Evolutionary conservation across 345 rosid genomes (phyloP).

Genomic region (Physaria fendleri): DNA sequence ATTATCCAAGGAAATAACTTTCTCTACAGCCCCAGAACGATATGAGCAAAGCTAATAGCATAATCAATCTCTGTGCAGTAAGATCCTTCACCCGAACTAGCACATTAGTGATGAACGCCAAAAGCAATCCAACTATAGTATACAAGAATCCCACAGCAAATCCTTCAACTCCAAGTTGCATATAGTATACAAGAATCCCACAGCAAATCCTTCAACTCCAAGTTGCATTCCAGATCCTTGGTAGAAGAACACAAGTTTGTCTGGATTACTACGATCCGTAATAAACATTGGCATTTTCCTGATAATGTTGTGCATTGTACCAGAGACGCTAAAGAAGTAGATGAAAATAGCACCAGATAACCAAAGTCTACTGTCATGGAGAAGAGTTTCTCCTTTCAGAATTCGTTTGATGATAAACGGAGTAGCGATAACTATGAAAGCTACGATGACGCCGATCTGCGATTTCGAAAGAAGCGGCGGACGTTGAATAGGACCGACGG

Average conservation of each 20-base stretch:
- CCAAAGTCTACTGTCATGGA: slow-evolving; percentile 58
- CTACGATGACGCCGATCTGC: slow-evolving; percentile 35
- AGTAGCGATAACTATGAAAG: slow-evolving; percentile 30
- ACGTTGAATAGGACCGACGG: slow-evolving; percentile 45
- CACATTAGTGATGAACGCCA: slow-evolving; percentile 51
- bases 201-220: slow-evolving; percentile 66
- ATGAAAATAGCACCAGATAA: slow-evolving; percentile 51
- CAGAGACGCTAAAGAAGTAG: slow-evolving; percentile 75
- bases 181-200: slow-evolving; percentile 68
- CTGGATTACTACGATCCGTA: slow-evolving; percentile 42
- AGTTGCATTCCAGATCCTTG: slow-evolving; percentile 70
- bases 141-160: slow-evolving; percentile 61
- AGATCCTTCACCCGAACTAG: slow-evolving; percentile 48
- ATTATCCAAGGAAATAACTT: slow-evolving; percentile 58
- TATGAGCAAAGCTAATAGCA: slow-evolving; percentile 39
- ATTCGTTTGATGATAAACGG: slow-evolving; percentile 45
- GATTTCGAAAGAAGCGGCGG: slow-evolving; percentile 54
- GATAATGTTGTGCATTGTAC: slow-evolving; percentile 67
- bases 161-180: slow-evolving; percentile 82
- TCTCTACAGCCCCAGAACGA: slow-evolving; percentile 70
- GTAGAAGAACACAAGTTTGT: slow-evolving; percentile 54
- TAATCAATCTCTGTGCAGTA: slow-evolving; percentile 42
- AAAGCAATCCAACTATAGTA: slow-evolving; percentile 59
- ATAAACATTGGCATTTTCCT: slow-evolving; percentile 60
- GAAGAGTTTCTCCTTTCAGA: slow-evolving; percentile 43